These are phyloP conservation scores for Capronia epimyces DNA, from an alignment of 2,329 filamentous ascomycete species.

Conservation along the genomic window DNA sequence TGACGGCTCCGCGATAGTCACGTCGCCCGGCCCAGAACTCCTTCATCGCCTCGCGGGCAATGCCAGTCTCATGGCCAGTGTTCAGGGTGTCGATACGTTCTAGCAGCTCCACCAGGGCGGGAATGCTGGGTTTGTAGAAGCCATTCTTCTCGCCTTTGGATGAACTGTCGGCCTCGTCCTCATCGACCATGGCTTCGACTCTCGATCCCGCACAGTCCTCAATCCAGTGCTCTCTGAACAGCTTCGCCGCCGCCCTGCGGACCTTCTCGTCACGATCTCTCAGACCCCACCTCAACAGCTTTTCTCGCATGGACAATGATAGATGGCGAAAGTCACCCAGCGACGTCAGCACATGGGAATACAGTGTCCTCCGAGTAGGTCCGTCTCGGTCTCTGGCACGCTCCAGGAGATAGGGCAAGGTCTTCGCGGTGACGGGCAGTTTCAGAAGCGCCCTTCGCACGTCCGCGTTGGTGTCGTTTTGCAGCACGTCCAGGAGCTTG, in stretches of 20 bases:
- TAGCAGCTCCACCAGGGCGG: slow-evolving; percentile 82
- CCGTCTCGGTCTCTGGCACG: slow-evolving; percentile 84
- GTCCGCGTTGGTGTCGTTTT: slow-evolving; percentile 91
- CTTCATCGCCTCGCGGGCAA: slow-evolving; percentile 88
- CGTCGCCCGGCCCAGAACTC: slow-evolving; percentile 93
- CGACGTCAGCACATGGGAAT: slow-evolving; percentile 77
- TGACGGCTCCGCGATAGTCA: slow-evolving; percentile 44
- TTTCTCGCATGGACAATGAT: slow-evolving; percentile 89
- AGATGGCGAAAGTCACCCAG: slow-evolving; percentile 92
- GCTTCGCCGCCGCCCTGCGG: slow-evolving; percentile 77
- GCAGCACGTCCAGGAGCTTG: slow-evolving; percentile 79
- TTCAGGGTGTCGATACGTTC: slow-evolving; percentile 92
- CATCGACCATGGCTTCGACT: slow-evolving; percentile 25
- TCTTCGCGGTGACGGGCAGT: slow-evolving; percentile 75
- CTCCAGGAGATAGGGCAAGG: slow-evolving; percentile 81
- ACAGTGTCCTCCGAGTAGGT: slow-evolving; percentile 75
- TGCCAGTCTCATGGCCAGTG: slow-evolving; percentile 80
- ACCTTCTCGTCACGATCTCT: slow-evolving; percentile 92
- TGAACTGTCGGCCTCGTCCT: neutral
- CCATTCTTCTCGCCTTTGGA: slow-evolving; percentile 43
- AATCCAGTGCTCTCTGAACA: slow-evolving; percentile 96
- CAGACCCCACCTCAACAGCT: slow-evolving; percentile 88
- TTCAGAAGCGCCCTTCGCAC: slow-evolving; percentile 87
- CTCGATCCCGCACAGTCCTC: slow-evolving; percentile 74
- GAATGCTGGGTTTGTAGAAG: slow-evolving; percentile 57